Evolutionary conservation across 495 filamentous ascomycete species (phyloP).

Genomic region (Penicillium maclennaniae): DNA sequence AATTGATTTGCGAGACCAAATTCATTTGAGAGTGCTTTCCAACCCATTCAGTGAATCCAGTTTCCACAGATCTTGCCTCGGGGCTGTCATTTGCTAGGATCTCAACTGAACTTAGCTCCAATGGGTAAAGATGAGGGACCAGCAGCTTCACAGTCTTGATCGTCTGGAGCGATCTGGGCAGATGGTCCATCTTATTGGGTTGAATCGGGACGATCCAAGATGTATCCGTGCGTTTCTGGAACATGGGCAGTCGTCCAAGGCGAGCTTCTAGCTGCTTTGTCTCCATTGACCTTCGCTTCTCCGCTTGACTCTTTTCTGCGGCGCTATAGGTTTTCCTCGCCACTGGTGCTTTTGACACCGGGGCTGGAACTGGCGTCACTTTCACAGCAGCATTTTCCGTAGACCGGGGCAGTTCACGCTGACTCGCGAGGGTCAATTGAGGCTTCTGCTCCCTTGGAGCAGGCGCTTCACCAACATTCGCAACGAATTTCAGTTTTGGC

Average conservation of each 20-base stretch:
- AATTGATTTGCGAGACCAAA: constrained; percentile 74
- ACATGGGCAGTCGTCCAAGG: constrained; percentile 65
- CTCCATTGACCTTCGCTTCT: constrained; percentile 59
- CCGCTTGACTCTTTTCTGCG: constrained; percentile 59
- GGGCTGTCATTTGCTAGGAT: constrained; percentile 60
- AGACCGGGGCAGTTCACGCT: constrained; percentile 7
- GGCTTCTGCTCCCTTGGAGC: constrained; percentile 40
- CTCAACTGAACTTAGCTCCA: constrained; percentile 64
- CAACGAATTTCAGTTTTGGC: constrained; percentile 73
- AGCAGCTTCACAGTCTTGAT: constrained; percentile 64
- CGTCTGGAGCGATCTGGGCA: constrained; percentile 59
- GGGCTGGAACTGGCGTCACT: not conserved
- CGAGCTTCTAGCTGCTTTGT: constrained; percentile 73
- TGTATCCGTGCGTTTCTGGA: constrained; percentile 64
- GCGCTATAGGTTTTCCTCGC: constrained; percentile 42
- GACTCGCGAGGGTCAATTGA: constrained; percentile 42
- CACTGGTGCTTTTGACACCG: constrained; percentile 24
- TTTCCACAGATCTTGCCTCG: constrained; percentile 59
- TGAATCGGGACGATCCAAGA: constrained; percentile 72
- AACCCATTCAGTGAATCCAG: constrained; percentile 59
- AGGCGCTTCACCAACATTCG: constrained; percentile 44
- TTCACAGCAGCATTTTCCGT: not conserved
- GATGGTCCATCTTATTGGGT: constrained; percentile 54
- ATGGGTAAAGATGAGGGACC: constrained; percentile 69
- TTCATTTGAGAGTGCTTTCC: constrained; percentile 54